Evolutionary conservation across 2,329 filamentous ascomycete species (phyloP).

Genomic region (Phialocephala subalpina): DNA sequence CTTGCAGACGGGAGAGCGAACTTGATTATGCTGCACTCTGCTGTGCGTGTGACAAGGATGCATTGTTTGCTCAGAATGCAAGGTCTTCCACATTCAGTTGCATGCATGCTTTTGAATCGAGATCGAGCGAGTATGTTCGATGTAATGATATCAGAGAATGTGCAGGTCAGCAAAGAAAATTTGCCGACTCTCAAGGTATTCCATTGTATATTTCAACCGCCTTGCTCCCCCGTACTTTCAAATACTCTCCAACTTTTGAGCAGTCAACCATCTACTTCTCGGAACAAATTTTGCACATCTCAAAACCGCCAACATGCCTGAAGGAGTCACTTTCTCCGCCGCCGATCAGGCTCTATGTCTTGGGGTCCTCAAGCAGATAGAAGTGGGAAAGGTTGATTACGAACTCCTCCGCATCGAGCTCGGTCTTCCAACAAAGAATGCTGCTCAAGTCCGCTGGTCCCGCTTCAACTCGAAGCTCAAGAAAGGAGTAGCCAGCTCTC

Average conservation of each 20-base stretch:
- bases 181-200: background rate
- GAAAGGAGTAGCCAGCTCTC: background rate
- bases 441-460: constrained; percentile 3
- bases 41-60: too few species aligned
- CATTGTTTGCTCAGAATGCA: too few species aligned
- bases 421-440: background rate
- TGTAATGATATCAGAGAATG: too few species aligned
- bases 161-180: too few species aligned
- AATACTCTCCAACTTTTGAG: background rate
- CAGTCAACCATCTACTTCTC: background rate
- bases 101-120: too few species aligned
- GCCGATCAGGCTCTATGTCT: constrained; percentile 8
- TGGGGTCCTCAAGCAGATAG: constrained; percentile 5
- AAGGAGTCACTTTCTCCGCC: background rate
- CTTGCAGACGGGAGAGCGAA: too few species aligned
- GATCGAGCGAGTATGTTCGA: too few species aligned
- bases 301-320: background rate
- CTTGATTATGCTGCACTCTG: too few species aligned
- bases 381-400: constrained; percentile 7
- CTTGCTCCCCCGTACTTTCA: background rate
- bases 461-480: constrained; percentile 11
- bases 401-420: constrained; percentile 2
- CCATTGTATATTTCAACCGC: background rate
- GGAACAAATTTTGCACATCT: background rate
- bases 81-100: too few species aligned